Base-by-base conservation (phyloP, 2,329 filamentous ascomycete genomes). In the Aspergillus sp. region DNA sequence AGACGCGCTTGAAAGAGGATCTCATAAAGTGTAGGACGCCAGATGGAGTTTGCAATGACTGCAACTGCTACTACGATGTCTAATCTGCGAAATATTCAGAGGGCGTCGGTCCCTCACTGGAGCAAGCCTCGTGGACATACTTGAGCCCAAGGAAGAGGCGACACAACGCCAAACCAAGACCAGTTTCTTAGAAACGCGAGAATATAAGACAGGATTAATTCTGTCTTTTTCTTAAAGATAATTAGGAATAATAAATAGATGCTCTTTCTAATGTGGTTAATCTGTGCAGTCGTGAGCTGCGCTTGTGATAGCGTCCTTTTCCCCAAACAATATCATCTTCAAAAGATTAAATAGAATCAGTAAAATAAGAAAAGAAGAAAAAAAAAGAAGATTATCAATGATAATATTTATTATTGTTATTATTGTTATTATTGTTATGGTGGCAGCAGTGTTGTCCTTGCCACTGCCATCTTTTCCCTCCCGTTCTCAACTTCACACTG, bases 391-490 rank as follows among this genome's bases (percentile, higher is more conserved):
- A n/a, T 28, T 19, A 27, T 37, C 6, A 12, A n/a, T 37, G 12
- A 30, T 28, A 32, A 10, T 31, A 32, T 31, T 32, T 37, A 28
- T 6, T 37, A 19, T 27, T 40, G 19, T 32, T 37, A 28, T 6
- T 37, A 19, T 27, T 40, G 19, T 40, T 31, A 19, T 13, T n/a
- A 28, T 19, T 29, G 19, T 31, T 42, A 19, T 19, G 19, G 19
- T 19, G 19, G 19, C 19, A 19, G 19, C 19, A 19, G 19, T 19
- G 19, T 19, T 19, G 32, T 47, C 40, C 27, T 43, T 43, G 43
- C 40, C 43, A 48, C 43, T 43, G 30, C 40, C 12, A 12, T 27
- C 30, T 31, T 33, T 34, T 29, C 27, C 6, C 39, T 44, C 41
- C 41, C 43, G 43, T 46, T 48, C 44, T 19, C 19, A 19, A 19